Evolutionary conservation across 2,329 filamentous ascomycete genomes (phyloP).

Genomic region (Camillea tinctor): DNA sequence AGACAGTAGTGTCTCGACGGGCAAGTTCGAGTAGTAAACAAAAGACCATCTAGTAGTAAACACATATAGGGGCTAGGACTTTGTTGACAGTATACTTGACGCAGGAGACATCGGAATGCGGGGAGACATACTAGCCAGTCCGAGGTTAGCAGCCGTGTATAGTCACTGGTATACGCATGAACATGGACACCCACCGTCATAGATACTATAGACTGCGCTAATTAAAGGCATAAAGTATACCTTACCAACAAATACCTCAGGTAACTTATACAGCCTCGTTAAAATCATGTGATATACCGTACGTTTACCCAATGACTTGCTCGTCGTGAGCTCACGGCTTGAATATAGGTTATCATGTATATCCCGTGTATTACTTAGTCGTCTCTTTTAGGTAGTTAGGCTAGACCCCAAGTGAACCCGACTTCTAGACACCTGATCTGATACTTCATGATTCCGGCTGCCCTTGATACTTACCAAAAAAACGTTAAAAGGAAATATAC

Average conservation of each 20-base stretch:
- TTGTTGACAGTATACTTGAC: background rate
- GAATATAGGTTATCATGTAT: background rate
- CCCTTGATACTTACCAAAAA: background rate
- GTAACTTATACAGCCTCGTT: background rate
- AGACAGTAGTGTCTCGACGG: no score
- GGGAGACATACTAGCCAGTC: background rate
- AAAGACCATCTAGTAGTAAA: no score
- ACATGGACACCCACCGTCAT: background rate
- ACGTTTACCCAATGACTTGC: background rate
- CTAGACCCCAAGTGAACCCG: background rate
- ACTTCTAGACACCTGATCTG: background rate
- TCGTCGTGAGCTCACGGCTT: no score
- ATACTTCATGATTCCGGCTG: background rate
- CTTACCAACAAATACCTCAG: background rate
- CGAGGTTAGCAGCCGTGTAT: background rate
- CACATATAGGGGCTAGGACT: background rate
- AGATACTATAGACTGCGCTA: background rate
- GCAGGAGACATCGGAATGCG: background rate
- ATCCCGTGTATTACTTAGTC: background rate
- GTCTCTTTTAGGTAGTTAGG: background rate
- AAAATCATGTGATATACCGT: background rate
- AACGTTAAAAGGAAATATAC: background rate
- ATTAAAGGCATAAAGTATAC: background rate
- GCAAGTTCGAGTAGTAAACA: no score
- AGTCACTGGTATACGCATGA: background rate